A percentile compares a stretch with the other conserved stretches of the same genome.
These are phyloP conservation scores for Cyclotella atomus DNA, from an alignment of 108 stramenopile genomes.

Conservation along the genomic window DNA sequence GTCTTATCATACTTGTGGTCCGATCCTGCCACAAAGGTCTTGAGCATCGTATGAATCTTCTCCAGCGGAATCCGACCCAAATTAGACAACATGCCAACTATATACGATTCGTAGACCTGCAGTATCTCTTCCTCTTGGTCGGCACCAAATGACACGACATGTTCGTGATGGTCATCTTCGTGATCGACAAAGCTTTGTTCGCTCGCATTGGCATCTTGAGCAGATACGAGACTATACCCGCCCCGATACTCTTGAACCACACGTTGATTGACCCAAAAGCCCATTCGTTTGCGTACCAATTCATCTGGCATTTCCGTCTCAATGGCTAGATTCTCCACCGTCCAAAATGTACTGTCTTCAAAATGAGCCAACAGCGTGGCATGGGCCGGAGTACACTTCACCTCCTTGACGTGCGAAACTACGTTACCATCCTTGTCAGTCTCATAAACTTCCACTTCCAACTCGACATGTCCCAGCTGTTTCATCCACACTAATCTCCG, in stretches of 20 bases:
- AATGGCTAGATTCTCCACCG: slow-evolving; percentile 67
- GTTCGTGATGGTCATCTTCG: slow-evolving; percentile 62
- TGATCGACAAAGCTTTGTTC: slow-evolving; percentile 61
- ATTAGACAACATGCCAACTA: slow-evolving; percentile 90
- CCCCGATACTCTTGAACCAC: slow-evolving; percentile 57
- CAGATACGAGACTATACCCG: slow-evolving; percentile 28
- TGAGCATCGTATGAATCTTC: slow-evolving; percentile 89
- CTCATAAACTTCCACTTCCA: slow-evolving; percentile 92
- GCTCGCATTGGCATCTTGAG: slow-evolving; percentile 47
- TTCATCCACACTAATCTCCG: slow-evolving; percentile 88
- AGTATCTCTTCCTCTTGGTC: slow-evolving; percentile 88
- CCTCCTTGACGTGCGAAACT: slow-evolving; percentile 64
- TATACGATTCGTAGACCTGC: slow-evolving; percentile 82
- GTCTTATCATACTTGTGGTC: slow-evolving; percentile 89
- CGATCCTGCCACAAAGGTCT: slow-evolving; percentile 86
- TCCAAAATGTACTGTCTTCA: slow-evolving; percentile 80
- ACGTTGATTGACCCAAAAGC: slow-evolving; percentile 86
- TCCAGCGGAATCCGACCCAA: slow-evolving; percentile 80
- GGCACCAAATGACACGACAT: slow-evolving; percentile 69
- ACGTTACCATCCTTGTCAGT: slow-evolving; percentile 52
- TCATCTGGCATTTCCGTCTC: slow-evolving; percentile 78
- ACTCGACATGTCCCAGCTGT: slow-evolving; percentile 85
- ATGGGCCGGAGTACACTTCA: slow-evolving; percentile 85
- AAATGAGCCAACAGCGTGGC: slow-evolving; percentile 94
- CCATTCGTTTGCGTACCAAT: slow-evolving; percentile 74